A percentile compares a stretch with the other conserved stretches of the same genome.
phyloP scores from a whole-genome alignment of 1,139 yeast genomes.

The Pneumocystis canis region DNA sequence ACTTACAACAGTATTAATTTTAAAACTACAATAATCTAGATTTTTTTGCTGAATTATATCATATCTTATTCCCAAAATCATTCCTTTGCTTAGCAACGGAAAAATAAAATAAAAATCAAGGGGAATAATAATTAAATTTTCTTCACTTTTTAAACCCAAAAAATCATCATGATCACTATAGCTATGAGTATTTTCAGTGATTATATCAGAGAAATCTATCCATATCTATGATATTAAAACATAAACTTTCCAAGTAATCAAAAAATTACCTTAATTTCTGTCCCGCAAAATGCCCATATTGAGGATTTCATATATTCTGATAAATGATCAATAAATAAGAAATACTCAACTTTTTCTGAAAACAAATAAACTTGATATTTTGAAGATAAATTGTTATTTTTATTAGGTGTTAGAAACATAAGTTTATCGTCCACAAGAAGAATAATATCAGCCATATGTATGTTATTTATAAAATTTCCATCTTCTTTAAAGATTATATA shows the following conservation, averaged over 20 bases:
- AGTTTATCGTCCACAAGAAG: slow-evolving; percentile 26
- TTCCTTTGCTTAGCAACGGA: slow-evolving; percentile 27
- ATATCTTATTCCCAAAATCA: slow-evolving; percentile 28
- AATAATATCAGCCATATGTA: slow-evolving; percentile 18
- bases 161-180: not conserved
- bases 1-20: not conserved
- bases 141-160: not conserved
- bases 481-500: not conserved
- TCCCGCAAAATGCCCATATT: slow-evolving; percentile 33
- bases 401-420: slow-evolving; percentile 18
- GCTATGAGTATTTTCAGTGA: not conserved
- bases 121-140: slow-evolving; percentile 13
- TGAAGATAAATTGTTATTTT: slow-evolving; percentile 12
- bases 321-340: slow-evolving; percentile 10
- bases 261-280: slow-evolving; percentile 24
- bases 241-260: not conserved
- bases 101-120: slow-evolving; percentile 31
- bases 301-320: slow-evolving; percentile 17
- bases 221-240: not conserved
- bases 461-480: slow-evolving; percentile 16
- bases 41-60: slow-evolving; percentile 17
- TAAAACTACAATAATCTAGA: slow-evolving; percentile 18
- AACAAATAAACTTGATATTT: slow-evolving; percentile 16
- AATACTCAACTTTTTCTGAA: slow-evolving; percentile 16
- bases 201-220: not conserved